Conservation (phyloP, 148 eudicot genomes). For the Vaccinium macrocarpon region DNA sequence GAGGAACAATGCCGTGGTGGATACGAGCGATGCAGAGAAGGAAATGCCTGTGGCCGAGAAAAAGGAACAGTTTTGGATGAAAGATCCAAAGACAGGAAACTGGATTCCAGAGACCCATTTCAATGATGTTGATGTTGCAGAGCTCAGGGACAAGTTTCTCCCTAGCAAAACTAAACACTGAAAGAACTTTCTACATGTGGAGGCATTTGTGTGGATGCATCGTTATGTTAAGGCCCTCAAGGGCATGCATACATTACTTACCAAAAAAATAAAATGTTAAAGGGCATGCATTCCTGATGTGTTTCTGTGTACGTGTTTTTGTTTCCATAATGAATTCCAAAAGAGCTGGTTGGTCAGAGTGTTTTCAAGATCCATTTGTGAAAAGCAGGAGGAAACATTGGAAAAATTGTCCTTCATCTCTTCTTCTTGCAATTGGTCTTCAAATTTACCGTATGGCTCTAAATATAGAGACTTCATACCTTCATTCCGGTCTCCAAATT, state of each 20-base stretch:
- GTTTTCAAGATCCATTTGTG: too few relatives aligned
- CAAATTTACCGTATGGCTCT: too few relatives aligned
- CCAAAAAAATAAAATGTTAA: too few relatives aligned
- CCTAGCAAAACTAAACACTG: slow-evolving; percentile 13
- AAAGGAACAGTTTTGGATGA: slow-evolving; percentile 26
- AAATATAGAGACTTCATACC: too few relatives aligned
- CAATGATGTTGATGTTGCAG: slow-evolving; percentile 18
- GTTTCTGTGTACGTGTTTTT: neutral
- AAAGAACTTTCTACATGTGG: neutral
- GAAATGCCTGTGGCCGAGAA: neutral
- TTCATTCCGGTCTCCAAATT: too few relatives aligned
- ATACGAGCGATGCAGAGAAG: neutral
- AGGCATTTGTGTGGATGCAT: neutral
- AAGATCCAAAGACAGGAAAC: slow-evolving; percentile 31
- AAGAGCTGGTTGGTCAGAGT: too few relatives aligned
- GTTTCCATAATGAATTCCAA: neutral
- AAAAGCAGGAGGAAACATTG: too few relatives aligned
- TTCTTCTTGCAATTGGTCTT: too few relatives aligned
- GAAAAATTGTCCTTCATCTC: too few relatives aligned
- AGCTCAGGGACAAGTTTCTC: slow-evolving; percentile 21
- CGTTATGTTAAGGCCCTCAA: neutral
- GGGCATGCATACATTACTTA: neutral
- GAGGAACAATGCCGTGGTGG: slow-evolving; percentile 9
- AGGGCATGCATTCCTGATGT: neutral
- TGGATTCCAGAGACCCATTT: slow-evolving; percentile 32